Evolutionary conservation across 495 filamentous ascomycete species (phyloP).

Genomic region (Tuber borchii): DNA sequence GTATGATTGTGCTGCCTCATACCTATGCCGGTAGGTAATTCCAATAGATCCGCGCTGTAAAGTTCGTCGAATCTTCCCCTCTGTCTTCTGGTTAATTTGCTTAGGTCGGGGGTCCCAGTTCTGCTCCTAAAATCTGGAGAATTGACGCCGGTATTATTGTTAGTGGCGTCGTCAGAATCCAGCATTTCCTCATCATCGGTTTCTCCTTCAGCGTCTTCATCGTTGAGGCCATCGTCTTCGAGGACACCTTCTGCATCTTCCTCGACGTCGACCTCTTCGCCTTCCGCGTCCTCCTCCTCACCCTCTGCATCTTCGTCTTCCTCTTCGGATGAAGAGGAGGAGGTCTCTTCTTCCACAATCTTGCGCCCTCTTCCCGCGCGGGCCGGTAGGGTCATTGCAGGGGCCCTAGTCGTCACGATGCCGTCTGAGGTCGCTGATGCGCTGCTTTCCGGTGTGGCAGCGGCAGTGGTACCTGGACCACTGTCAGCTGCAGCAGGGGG

Average conservation of each 20-base stretch:
- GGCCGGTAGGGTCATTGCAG: constrained; percentile 13
- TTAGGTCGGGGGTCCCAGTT: constrained; percentile 59
- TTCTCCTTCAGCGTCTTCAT: constrained; percentile 56
- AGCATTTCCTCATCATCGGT: constrained; percentile 52
- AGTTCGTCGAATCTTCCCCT: constrained; percentile 64
- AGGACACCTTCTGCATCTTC: constrained; percentile 40
- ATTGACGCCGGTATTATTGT: constrained; percentile 49
- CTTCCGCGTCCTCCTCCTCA: constrained; percentile 50
- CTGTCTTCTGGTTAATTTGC: constrained; percentile 84
- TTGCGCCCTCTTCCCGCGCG: constrained; percentile 28
- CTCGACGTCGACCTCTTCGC: constrained; percentile 45
- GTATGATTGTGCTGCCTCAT: constrained; percentile 30
- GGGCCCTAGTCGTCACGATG: not conserved
- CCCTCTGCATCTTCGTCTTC: constrained; percentile 47
- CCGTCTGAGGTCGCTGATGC: constrained; percentile 15
- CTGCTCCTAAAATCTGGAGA: constrained; percentile 38
- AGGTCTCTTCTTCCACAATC: constrained; percentile 45
- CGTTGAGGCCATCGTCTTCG: constrained; percentile 52
- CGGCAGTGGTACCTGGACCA: constrained; percentile 6
- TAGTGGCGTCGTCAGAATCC: constrained; percentile 55
- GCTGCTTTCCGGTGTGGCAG: constrained; percentile 24
- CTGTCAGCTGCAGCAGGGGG: constrained; percentile 33
- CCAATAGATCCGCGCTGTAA: constrained; percentile 65
- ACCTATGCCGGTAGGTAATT: constrained; percentile 72
- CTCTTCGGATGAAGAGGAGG: constrained; percentile 33